Base-by-base conservation (phyloP, 2,329 filamentous ascomycete genomes). In the Neonectria faginata region DNA sequence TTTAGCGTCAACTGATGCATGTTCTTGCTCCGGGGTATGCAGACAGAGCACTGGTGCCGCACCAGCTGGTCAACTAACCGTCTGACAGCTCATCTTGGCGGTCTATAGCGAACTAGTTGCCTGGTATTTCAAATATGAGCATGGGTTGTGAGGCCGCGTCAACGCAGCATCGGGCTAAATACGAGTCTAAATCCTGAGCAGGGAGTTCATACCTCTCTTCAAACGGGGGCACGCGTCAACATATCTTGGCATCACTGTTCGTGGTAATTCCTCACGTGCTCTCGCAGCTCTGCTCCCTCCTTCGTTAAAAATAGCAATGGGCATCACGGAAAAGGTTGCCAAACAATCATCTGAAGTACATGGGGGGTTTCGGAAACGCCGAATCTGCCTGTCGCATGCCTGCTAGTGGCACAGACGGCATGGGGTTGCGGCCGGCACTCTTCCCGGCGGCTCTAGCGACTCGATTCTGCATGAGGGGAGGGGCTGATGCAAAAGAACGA, bases 311-410 rank as follows among this genome's bases (percentile, higher is more conserved):
- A 42, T 42, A 42, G 39, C n/a, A 42, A 41, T 20, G 22, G 31
- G 48, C 54, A 25, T 54, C 50, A 27, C 27, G 33, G 31, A 31
- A 52, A 44, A 44, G 20, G 45, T 10, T 42, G 39, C 39, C 39
- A 42, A 42, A 18, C 18, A 62, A 57, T 52, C 45, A 41, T 54
- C 42, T 41, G 41, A 36, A 41, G 33, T 50, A 52, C 54, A 62
- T 63, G 60, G 60, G 55, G 41, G 18, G 18, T 39, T 47, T 29
- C 25, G 54, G 54, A 58, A 63, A 54, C 55, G 47, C 60, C 60
- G 48, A 59, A 50, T 42, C 47, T 55, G 55, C 42, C 54, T n/a
- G 39, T 42, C n/a, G 39, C 39, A 42, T 42, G 39, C 39, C 39
- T 42, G 39, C 50, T 57, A 50, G 60, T 22, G 53, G 39, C 52